Conservation (phyloP, 116 monocot species). For the Cymodocea nodosa region DNA sequence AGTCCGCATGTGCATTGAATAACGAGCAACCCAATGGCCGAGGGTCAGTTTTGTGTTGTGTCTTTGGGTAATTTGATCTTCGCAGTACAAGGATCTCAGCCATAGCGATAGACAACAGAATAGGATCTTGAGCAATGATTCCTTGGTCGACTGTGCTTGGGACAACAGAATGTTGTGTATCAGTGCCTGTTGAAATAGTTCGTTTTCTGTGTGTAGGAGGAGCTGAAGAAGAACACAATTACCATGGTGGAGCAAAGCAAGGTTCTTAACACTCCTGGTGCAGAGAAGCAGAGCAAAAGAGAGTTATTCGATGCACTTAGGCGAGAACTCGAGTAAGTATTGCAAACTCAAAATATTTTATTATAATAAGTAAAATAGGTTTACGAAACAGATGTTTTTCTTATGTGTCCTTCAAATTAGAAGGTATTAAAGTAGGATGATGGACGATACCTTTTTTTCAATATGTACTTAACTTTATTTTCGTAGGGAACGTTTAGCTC, state of each 20-base stretch:
- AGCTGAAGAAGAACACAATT: constrained; percentile 86
- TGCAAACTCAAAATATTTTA: neutral
- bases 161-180: neutral
- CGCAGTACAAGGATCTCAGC: neutral
- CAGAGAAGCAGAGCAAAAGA: constrained; percentile 90
- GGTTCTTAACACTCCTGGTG: constrained; percentile 90
- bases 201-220: constrained; percentile 42
- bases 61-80: neutral
- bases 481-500: no score
- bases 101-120: neutral
- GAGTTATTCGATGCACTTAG: constrained; percentile 91
- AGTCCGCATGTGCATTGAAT: no score
- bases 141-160: no score
- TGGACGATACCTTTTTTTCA: no score
- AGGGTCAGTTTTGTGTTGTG: no score
- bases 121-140: no score
- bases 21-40: no score
- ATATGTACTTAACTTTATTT: no score
- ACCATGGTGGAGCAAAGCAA: constrained; percentile 96
- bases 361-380: no score
- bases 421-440: no score
- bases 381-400: no score
- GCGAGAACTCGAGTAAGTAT: constrained; percentile 75
- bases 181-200: neutral
- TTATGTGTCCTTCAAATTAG: no score